Evolutionary conservation across 1,284 basidiomycete genomes (phyloP), one percentile per base, ranked within the genome.

Genomic region (Chalciporus sp.): DNA sequence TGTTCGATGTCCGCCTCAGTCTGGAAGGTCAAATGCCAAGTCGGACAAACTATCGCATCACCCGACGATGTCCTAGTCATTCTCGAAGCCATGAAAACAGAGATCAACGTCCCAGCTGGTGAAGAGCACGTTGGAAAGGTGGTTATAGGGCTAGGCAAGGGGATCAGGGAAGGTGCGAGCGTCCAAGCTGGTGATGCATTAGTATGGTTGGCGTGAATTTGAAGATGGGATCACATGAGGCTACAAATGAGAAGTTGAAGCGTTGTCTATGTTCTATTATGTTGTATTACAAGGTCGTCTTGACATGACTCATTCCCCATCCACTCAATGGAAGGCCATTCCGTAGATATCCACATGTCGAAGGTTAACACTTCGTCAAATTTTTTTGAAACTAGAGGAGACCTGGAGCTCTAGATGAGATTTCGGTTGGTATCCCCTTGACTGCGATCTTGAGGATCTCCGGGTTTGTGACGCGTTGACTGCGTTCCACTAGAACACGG

Each of bases 41-140:
- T 61, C 2, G 83, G 81, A 7, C 78, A 84, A 47, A 58, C 63
- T 0, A 73, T 88, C 37, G 56, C 68, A 11, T 71, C 74, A 1
- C 71, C 72, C 0, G 79, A 81, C 10, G 76, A 84, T 31, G 73
- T 81, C 16, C 58, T 88, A 44, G 60, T 83, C 5, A 74, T 88
- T 20, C 73, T 90, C 16, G 85, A 88, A 65, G 86, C 87, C 0
- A 90, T 89, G 88, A 90, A 90, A 71, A 87, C 82, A 6, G 86
- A 88, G 64, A 78, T 85, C 41, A 72, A 74, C 14, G 60, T 85
- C 7, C 67, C 64, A 45, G 76, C 78, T 0, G 79, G 78, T 1
- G 74, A 77, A 20, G 74, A 73, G 23, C 75, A 76, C 51, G 63
- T 81, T 3, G 81, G 82, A 1, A 75, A 73, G 45, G 74, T 56